phyloP scores from a whole-genome alignment of 257 asterid species.

The Primulina eburnea region DNA sequence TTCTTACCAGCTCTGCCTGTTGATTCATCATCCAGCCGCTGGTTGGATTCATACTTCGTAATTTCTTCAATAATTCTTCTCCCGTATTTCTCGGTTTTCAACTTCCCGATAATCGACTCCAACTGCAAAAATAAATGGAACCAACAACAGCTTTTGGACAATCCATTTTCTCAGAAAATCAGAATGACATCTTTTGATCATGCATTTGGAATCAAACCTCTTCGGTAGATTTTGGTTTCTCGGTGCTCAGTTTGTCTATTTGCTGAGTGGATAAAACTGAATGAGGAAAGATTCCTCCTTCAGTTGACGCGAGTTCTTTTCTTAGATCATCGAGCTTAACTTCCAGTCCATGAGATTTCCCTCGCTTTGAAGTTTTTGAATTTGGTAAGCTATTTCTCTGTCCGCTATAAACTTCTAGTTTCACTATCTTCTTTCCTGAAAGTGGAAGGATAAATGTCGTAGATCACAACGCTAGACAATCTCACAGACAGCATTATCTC shows the following conservation, averaged over 20 bases:
- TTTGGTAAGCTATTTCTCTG: conserved; percentile 36
- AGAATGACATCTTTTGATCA: background rate
- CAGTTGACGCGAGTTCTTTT: conserved; percentile 66
- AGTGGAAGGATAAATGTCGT: conserved; percentile 5
- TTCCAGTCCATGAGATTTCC: conserved; percentile 58
- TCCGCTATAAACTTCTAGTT: conserved; percentile 58
- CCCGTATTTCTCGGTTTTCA: conserved; percentile 80
- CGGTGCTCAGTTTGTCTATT: conserved; percentile 48
- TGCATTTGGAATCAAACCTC: conserved; percentile 46
- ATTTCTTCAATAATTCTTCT: conserved; percentile 59
- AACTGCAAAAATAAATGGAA: conserved; percentile 45
- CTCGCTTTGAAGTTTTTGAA: conserved; percentile 50
- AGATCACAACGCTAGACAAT: background rate
- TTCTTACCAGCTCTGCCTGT: conserved; percentile 47
- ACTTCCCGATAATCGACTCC: conserved; percentile 83
- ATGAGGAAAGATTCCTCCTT: conserved; percentile 92
- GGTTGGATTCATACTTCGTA: conserved; percentile 32
- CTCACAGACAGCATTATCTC: background rate
- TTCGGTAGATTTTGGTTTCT: conserved; percentile 61
- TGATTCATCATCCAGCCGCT: conserved; percentile 28
- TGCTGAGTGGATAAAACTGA: conserved; percentile 87
- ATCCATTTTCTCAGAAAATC: background rate
- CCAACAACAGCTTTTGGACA: background rate
- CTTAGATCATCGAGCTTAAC: conserved; percentile 80
- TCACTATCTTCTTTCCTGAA: conserved; percentile 69